These are phyloP conservation scores for Stagonosporopsis rhizophila DNA, from an alignment of 2,329 filamentous ascomycete genomes.

Conservation along the genomic window DNA sequence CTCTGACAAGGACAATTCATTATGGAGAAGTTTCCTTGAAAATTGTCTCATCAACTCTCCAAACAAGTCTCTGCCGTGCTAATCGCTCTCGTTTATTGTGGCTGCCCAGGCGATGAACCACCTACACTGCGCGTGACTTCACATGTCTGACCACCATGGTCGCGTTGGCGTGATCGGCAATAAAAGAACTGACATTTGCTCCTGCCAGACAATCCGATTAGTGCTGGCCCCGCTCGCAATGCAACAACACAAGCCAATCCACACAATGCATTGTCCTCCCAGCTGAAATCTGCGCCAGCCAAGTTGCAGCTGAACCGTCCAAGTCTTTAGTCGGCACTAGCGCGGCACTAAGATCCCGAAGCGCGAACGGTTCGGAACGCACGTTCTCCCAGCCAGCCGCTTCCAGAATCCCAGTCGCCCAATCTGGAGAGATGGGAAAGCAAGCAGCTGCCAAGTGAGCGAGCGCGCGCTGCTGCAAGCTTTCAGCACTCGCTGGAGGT, in stretches of 20 bases:
- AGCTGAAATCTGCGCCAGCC: slow-evolving; percentile 10
- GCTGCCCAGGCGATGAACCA: not conserved
- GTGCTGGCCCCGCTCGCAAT: not conserved
- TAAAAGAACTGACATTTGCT: slow-evolving; percentile 3
- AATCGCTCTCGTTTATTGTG: not conserved
- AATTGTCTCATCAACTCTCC: not conserved
- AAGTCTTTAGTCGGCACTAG: not conserved
- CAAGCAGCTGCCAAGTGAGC: not conserved
- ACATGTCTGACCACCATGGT: not conserved
- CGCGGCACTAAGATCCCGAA: not conserved
- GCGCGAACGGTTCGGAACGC: slow-evolving; percentile 6
- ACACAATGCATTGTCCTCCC: not conserved
- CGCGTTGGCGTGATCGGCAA: not conserved
- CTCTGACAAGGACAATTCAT: slow-evolving; percentile 1
- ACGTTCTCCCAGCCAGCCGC: slow-evolving; percentile 1
- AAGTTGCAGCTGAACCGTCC: slow-evolving; percentile 8
- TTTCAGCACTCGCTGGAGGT: not conserved
- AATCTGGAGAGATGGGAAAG: slow-evolving; percentile 6
- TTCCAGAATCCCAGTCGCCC: slow-evolving; percentile 1
- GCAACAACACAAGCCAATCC: slow-evolving; percentile 3
- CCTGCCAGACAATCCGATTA: not conserved
- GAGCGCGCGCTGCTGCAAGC: not conserved
- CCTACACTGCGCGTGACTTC: not conserved
- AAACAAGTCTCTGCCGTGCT: not conserved
- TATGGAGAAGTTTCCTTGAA: not conserved